These are phyloP conservation scores for Aspergillus sp. DNA, from an alignment of 2,329 filamentous ascomycete genomes.

Conservation along the genomic window DNA sequence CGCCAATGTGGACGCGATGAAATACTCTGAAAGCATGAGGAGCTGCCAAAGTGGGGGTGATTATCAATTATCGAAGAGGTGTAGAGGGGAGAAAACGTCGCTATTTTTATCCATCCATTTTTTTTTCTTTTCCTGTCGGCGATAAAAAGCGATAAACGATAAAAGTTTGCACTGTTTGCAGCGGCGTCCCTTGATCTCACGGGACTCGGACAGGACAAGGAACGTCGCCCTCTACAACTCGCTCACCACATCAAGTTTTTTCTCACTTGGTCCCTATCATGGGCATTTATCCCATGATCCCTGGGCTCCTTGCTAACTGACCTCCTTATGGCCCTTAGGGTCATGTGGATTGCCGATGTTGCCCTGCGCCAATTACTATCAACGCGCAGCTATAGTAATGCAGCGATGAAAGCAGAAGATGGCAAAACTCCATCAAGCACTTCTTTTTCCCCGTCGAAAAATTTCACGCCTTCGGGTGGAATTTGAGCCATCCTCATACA, in stretches of 20 bases:
- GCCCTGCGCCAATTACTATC: neutral
- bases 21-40: conserved; percentile 51
- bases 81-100: conserved; percentile 8
- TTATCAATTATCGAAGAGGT: neutral
- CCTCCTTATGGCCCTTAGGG: neutral
- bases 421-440: conserved; percentile 6
- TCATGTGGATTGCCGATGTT: neutral
- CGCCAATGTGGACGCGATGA: conserved; percentile 46
- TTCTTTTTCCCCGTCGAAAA: neutral
- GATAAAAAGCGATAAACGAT: conserved; percentile 26
- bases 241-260: neutral
- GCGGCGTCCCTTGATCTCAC: neutral
- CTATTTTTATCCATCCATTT: neutral
- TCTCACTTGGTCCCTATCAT: neutral
- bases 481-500: conserved; percentile 14
- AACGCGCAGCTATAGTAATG: neutral
- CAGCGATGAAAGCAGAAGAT: neutral
- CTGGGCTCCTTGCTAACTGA: conserved; percentile 13
- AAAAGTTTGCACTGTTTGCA: conserved; percentile 37
- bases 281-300: conserved; percentile 3
- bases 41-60: conserved; percentile 17
- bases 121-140: conserved; percentile 16
- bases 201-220: neutral
- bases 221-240: neutral
- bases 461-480: conserved; percentile 10